A percentile compares a stretch with the other conserved stretches of the same genome.
Conservation (phyloP, 495 filamentous ascomycete species). For the Penicillium silybi region DNA sequence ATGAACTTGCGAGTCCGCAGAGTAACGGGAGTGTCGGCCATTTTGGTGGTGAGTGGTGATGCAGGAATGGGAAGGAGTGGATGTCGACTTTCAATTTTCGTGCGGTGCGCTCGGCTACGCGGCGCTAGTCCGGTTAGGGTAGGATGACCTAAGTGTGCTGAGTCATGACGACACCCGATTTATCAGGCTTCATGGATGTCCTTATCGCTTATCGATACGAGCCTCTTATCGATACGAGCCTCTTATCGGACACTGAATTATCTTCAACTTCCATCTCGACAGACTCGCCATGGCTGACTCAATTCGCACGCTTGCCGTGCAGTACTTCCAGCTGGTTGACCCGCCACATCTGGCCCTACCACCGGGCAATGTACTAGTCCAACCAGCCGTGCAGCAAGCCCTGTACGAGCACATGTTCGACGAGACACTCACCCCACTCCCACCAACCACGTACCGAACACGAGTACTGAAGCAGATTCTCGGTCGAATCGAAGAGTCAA, state of each 20-base stretch:
- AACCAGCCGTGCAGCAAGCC: slow-evolving; percentile 52
- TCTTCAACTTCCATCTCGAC: background rate
- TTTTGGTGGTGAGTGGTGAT: slow-evolving; percentile 54
- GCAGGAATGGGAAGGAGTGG: slow-evolving; percentile 21
- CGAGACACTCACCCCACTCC: slow-evolving; percentile 47
- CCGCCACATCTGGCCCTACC: slow-evolving; percentile 55
- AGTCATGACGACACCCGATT: background rate
- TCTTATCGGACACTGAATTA: slow-evolving; percentile 5
- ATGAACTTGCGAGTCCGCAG: slow-evolving; percentile 99
- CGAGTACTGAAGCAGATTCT: slow-evolving; percentile 68
- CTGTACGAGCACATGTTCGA: slow-evolving; percentile 64
- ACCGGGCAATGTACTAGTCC: slow-evolving; percentile 44
- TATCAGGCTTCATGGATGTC: background rate
- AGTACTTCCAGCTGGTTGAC: slow-evolving; percentile 67
- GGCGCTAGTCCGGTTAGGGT: slow-evolving; percentile 24
- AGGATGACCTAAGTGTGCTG: background rate
- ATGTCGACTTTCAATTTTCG: slow-evolving; percentile 39
- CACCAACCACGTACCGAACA: slow-evolving; percentile 64
- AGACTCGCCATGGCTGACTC: slow-evolving; percentile 9
- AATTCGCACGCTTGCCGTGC: slow-evolving; percentile 35
- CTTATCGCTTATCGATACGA: slow-evolving; percentile 14
- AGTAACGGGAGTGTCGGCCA: slow-evolving; percentile 91
- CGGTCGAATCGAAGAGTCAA: slow-evolving; percentile 59
- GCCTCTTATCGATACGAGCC: slow-evolving; percentile 11
- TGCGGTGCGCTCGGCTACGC: slow-evolving; percentile 46